A percentile compares a stretch with the other conserved stretches of the same genome.
phyloP scores from a whole-genome alignment of 2,329 filamentous ascomycete genomes.

The Sporothrix curviconia region DNA sequence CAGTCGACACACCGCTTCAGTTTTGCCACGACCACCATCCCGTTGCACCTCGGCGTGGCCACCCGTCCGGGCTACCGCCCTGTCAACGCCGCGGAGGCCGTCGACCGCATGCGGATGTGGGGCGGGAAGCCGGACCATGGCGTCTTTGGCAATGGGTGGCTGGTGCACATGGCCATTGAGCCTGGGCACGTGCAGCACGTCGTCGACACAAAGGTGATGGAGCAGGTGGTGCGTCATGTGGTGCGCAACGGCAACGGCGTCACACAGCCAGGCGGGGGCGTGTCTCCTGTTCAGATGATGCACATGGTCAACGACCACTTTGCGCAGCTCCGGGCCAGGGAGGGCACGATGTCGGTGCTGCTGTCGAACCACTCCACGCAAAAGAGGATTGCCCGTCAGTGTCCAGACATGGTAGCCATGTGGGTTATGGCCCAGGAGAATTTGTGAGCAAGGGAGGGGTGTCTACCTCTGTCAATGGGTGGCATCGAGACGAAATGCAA shows the following conservation, averaged over 20 bases:
- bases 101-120: slow-evolving; percentile 16
- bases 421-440: slow-evolving; percentile 20
- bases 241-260: no score
- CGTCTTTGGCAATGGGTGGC: slow-evolving; percentile 20
- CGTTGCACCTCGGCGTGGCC: slow-evolving; percentile 15
- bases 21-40: slow-evolving; percentile 18
- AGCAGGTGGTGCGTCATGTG: slow-evolving; percentile 11
- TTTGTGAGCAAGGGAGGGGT: neutral
- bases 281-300: neutral
- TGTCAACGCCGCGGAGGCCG: slow-evolving; percentile 7
- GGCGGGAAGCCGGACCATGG: slow-evolving; percentile 15
- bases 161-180: slow-evolving; percentile 18
- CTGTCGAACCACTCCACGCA: slow-evolving; percentile 20
- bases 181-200: slow-evolving; percentile 14
- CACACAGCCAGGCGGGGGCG: neutral
- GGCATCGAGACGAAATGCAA: neutral
- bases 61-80: slow-evolving; percentile 19
- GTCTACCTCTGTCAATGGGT: no score
- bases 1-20: slow-evolving; percentile 12
- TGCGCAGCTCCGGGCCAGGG: neutral
- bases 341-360: slow-evolving; percentile 17
- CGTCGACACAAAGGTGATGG: slow-evolving; percentile 11
- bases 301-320: slow-evolving; percentile 16
- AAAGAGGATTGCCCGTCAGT: slow-evolving; percentile 21
- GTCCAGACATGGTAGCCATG: slow-evolving; percentile 21